Percentiles rank a stretch among this genome's conserved stretches.
phyloP scores from a whole-genome alignment of 371 early-diverging fungal species.

The Gilbertella persicaria region DNA sequence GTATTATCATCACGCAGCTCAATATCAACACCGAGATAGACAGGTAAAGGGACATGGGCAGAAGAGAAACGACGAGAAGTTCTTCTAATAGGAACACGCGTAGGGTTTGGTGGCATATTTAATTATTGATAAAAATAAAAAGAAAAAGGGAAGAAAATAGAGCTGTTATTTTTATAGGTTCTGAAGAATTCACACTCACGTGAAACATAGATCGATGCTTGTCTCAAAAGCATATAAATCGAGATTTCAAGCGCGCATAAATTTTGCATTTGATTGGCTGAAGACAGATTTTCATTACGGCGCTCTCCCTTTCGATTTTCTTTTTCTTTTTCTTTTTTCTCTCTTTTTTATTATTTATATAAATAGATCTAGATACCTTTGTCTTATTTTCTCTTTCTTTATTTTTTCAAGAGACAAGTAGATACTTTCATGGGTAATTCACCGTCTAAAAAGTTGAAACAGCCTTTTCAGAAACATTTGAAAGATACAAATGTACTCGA shows the following conservation, averaged over 20 bases:
- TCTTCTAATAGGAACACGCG: slow-evolving; percentile 28
- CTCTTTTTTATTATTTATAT: neutral
- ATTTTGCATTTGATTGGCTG: slow-evolving; percentile 8
- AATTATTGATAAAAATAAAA: neutral
- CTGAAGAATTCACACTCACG: neutral
- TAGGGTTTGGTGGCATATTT: slow-evolving; percentile 40
- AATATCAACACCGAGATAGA: slow-evolving; percentile 66
- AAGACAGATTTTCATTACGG: neutral
- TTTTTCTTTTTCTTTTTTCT: slow-evolving; percentile 1
- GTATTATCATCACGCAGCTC: slow-evolving; percentile 33
- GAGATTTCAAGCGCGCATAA: slow-evolving; percentile 9
- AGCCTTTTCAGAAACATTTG: neutral
- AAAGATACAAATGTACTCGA: neutral
- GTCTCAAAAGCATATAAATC: neutral
- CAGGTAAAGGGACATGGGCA: slow-evolving; percentile 45
- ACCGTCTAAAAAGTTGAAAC: neutral
- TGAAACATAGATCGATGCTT: neutral
- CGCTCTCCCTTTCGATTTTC: neutral
- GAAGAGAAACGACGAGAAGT: slow-evolving; percentile 37
- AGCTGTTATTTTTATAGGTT: neutral
- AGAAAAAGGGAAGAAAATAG: slow-evolving; percentile 6
- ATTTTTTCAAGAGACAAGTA: too few species aligned
- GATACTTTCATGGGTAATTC: slow-evolving; percentile 7
- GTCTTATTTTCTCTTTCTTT: neutral
- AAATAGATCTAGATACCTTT: neutral